Conservation (phyloP, 139 green algal genomes). For the Chlamydomonas sp. region DNA sequence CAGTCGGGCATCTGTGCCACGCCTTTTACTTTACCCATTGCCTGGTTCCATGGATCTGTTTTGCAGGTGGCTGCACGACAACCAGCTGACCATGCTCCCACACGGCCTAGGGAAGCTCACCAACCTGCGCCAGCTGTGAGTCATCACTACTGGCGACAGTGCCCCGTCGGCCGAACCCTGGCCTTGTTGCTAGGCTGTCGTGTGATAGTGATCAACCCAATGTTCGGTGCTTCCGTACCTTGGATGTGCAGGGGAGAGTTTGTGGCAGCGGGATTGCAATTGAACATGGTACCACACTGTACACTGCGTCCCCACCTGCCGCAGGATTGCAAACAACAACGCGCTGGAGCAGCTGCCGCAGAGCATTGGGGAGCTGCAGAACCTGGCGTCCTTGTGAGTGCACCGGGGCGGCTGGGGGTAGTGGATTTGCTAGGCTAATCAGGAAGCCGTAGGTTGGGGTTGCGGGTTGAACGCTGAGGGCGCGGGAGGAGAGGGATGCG, state of each 20-base stretch:
- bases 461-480: no score
- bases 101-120: slow-evolving; percentile 67
- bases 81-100: slow-evolving; percentile 77
- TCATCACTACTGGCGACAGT: neutral
- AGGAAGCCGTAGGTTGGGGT: no score
- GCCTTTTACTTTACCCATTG: neutral
- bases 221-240: no score
- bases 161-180: no score
- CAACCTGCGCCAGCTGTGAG: slow-evolving; percentile 70
- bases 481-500: no score
- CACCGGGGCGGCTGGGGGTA: neutral
- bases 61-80: slow-evolving; percentile 61
- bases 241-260: no score
- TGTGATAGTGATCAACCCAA: no score
- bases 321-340: slow-evolving; percentile 37
- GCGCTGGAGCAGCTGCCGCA: slow-evolving; percentile 31
- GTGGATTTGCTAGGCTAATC: neutral
- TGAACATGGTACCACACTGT: neutral
- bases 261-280: neutral
- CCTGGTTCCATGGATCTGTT: neutral
- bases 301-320: neutral
- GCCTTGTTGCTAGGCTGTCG: no score
- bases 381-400: slow-evolving; percentile 30
- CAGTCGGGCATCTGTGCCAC: neutral
- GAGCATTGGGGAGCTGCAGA: slow-evolving; percentile 26